phyloP scores from a whole-genome alignment of 2,329 filamentous ascomycete genomes.

The Dactylonectria macrodidyma region DNA sequence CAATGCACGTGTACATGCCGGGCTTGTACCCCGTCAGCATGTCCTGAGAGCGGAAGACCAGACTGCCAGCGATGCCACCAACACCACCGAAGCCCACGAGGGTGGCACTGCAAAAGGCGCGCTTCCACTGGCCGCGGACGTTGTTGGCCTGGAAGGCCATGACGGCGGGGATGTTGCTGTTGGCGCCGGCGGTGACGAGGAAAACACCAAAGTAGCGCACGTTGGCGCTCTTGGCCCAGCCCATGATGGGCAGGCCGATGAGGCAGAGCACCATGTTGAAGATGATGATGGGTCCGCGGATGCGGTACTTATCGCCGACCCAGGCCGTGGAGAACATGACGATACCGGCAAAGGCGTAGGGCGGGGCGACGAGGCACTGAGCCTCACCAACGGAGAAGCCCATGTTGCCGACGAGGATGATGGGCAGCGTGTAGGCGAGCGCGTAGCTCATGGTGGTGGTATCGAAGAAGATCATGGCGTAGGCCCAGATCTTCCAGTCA shows the following conservation, averaged over 20 bases:
- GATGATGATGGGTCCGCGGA: conserved; percentile 77
- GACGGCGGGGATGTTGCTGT: conserved; percentile 81
- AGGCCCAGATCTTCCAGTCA: conserved; percentile 75
- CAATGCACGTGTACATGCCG: conserved; percentile 69
- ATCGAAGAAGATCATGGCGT: conserved; percentile 73
- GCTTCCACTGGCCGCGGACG: conserved; percentile 90
- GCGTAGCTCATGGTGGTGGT: conserved; percentile 82
- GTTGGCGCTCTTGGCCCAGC: conserved; percentile 69
- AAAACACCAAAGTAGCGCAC: conserved; percentile 84
- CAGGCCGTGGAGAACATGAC: conserved; percentile 73
- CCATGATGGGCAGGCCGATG: conserved; percentile 81
- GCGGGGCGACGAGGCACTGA: conserved; percentile 81
- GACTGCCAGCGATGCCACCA: conserved; percentile 82
- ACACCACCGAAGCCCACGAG: conserved; percentile 84
- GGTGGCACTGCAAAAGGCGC: conserved; percentile 82
- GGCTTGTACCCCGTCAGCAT: conserved; percentile 65
- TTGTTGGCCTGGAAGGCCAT: conserved; percentile 91
- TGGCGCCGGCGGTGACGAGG: conserved; percentile 81
- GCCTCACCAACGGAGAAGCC: conserved; percentile 74
- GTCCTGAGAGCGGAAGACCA: conserved; percentile 78
- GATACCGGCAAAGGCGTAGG: conserved; percentile 76
- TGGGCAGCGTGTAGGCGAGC: conserved; percentile 83
- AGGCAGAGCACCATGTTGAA: conserved; percentile 77
- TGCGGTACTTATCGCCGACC: conserved; percentile 75
- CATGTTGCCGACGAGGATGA: conserved; percentile 77